Conservation (phyloP, 78 protist species). For the Isochrysis galbana region DNA sequence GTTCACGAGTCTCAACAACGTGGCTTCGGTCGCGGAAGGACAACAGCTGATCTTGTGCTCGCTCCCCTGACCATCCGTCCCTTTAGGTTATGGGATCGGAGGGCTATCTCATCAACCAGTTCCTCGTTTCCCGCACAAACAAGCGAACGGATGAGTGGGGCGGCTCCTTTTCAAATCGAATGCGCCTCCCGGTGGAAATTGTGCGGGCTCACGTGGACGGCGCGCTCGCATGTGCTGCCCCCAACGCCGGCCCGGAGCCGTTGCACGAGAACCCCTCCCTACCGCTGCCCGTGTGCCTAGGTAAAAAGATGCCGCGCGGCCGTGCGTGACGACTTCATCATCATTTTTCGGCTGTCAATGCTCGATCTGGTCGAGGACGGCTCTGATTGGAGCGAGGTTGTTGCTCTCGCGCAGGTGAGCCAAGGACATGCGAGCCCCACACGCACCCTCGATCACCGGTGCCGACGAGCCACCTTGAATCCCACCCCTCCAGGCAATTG, state of each 20-base stretch:
- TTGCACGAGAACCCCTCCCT: too few relatives aligned
- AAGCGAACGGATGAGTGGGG: constrained; percentile 74
- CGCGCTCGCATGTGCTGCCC: too few relatives aligned
- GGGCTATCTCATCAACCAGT: constrained; percentile 76
- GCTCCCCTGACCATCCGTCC: constrained; percentile 23
- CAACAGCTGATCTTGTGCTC: too few relatives aligned
- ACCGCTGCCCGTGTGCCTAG: too few relatives aligned
- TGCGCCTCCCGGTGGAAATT: constrained; percentile 60
- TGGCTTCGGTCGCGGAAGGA: too few relatives aligned
- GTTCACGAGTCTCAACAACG: too few relatives aligned
- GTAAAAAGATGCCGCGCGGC: neutral
- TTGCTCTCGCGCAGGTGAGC: constrained; percentile 31
- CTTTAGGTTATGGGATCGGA: constrained; percentile 70
- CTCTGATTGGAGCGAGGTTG: constrained; percentile 38
- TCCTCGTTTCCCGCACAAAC: constrained; percentile 55
- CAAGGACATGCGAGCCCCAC: neutral
- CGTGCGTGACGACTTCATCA: constrained; percentile 62
- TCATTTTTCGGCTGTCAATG: constrained; percentile 70
- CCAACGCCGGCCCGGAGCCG: too few relatives aligned
- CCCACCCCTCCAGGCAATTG: constrained; percentile 19
- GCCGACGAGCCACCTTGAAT: neutral
- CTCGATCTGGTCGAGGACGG: constrained; percentile 61
- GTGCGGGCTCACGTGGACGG: constrained; percentile 27
- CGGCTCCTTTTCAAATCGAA: constrained; percentile 56
- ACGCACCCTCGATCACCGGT: neutral